Evolutionary conservation across 768 basidiomycete genomes (phyloP), one percentile per base, ranked within the genome.

Genomic region (Naganishia randhawae): DNA sequence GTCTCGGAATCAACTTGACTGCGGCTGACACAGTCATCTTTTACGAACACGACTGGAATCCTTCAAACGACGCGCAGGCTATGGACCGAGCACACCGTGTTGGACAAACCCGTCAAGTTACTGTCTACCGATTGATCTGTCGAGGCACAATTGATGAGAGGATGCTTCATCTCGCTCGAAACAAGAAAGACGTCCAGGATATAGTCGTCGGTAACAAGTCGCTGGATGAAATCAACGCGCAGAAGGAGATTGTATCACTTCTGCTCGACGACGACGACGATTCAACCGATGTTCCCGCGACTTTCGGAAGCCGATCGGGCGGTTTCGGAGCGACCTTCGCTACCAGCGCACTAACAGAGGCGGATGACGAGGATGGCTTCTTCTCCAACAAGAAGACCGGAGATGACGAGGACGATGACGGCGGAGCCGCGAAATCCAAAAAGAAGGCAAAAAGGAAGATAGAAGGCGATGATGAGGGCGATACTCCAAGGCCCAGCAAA

Each of bases 151-250:
- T 81, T 66, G 80, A 99, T 77, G 95, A 99, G 80, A 91, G 96
- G 3, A 99, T 99, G 73, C 86, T 99, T 25, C 91, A 95, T 80
- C 84, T 99, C 63, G 94, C 96, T 5, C 86, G 95, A 54, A 92
- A 93, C 67, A 96, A 96, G 83, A 96, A 96, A 86, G 93, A 96
- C 76, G 93, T 98, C 5, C 96, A 98, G 86, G 96, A 99, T 74
- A 95, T 97, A 69, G 96, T 99, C 63, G 96, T 99, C 9, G 96
- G 96, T 63, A 94, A 91, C 81, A 97, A 96, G 81, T 92, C 87
- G 70, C 88, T 96, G 77, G 91, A 90, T 1, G 93, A 96, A 71
- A 89, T 90, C 63, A 86, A 92, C 22, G 94, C 92, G 78, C 91
- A 92, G 31, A 94, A 91, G 81, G 96, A 99, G 79, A 96, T 99